These are phyloP conservation scores for Marasmius sp. DNA, from an alignment of 1,284 basidiomycete species.

Conservation along the genomic window DNA sequence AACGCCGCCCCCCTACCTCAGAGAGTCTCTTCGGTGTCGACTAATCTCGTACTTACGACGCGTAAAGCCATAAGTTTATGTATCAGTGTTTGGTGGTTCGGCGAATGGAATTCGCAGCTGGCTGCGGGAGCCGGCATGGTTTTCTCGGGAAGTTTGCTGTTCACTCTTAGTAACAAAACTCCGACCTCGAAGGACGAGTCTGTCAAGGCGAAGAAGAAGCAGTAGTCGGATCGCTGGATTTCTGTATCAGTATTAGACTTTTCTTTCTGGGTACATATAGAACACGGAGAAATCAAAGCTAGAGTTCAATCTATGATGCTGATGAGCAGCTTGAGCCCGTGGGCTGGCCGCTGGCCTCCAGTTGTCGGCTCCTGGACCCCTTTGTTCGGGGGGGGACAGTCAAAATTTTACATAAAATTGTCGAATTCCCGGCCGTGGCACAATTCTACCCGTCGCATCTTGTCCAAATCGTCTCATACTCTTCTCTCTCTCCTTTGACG, in stretches of 20 bases:
- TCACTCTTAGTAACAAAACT: conserved; percentile 18
- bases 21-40: conserved; percentile 73
- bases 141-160: conserved; percentile 63
- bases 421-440: too few species aligned
- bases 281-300: too few species aligned
- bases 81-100: conserved; percentile 77
- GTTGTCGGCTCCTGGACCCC: too few species aligned
- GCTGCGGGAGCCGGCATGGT: conserved; percentile 64
- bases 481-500: too few species aligned
- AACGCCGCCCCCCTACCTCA: conserved; percentile 24
- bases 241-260: neutral
- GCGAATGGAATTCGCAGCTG: conserved; percentile 64
- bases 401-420: too few species aligned
- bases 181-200: neutral
- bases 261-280: too few species aligned
- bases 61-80: conserved; percentile 72
- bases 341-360: too few species aligned
- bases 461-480: too few species aligned
- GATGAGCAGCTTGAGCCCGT: too few species aligned
- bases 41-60: conserved; percentile 68
- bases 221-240: neutral
- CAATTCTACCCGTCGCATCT: too few species aligned
- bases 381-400: too few species aligned
- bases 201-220: neutral
- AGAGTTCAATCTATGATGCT: too few species aligned